Evolutionary conservation across 805 yeast genomes (phyloP).

Genomic region (Millerago galiae): DNA sequence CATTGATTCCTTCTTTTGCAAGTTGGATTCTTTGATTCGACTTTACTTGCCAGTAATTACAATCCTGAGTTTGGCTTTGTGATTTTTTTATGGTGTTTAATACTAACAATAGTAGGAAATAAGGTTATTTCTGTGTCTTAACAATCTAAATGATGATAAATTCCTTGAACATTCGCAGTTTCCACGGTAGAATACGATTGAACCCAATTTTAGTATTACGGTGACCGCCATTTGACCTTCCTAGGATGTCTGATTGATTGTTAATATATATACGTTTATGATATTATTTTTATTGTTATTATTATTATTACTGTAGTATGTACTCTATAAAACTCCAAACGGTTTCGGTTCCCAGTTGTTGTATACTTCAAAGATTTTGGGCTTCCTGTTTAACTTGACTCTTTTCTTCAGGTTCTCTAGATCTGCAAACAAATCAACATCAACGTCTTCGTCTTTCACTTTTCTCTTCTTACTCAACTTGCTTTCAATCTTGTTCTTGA

Average conservation of each 20-base stretch:
- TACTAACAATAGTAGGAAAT: slow-evolving; percentile 3
- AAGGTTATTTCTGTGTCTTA: slow-evolving; percentile 7
- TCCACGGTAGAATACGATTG: slow-evolving; percentile 88
- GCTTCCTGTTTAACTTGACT: slow-evolving; percentile 7
- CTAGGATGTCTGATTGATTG: slow-evolving; percentile 82
- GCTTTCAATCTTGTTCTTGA: neutral
- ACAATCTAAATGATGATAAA: slow-evolving; percentile 60
- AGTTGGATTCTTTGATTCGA: slow-evolving; percentile 32
- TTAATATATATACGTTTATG: neutral
- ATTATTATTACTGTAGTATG: neutral
- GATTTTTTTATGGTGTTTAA: neutral
- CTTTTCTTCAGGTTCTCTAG: slow-evolving; percentile 25
- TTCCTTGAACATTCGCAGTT: slow-evolving; percentile 86
- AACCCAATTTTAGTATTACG: slow-evolving; percentile 76
- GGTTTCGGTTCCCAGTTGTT: slow-evolving; percentile 47
- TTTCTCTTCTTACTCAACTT: neutral
- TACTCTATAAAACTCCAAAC: slow-evolving; percentile 34
- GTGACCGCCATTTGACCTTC: slow-evolving; percentile 88
- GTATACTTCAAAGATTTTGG: slow-evolving; percentile 14
- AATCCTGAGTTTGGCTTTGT: slow-evolving; percentile 47
- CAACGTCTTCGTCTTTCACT: slow-evolving; percentile 8
- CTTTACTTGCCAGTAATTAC: slow-evolving; percentile 84
- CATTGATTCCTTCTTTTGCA: slow-evolving; percentile 23
- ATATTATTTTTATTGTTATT: neutral
- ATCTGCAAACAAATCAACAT: slow-evolving; percentile 21